Evolutionary conservation across 441 rosid species (phyloP).

Genomic region (Syzygium syzygioides): DNA sequence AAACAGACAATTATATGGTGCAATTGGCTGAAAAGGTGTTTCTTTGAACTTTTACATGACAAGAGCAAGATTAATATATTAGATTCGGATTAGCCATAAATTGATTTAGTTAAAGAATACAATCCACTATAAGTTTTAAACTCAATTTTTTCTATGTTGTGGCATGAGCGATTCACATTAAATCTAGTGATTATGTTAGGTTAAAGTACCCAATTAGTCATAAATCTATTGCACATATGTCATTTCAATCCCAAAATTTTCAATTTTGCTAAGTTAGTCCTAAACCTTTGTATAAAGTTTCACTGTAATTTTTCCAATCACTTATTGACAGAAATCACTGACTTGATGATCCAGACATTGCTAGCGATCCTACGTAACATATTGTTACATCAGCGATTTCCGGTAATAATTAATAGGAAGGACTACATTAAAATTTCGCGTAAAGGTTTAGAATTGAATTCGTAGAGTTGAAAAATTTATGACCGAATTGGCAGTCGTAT

Average conservation of each 20-base stretch:
- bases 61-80: neutral
- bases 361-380: fast-evolving
- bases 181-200: neutral
- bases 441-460: no score
- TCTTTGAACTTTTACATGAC: neutral
- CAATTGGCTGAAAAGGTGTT: neutral
- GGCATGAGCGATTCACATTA: neutral
- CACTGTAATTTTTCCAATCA: fast-evolving
- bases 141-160: neutral
- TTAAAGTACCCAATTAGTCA: neutral
- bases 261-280: neutral
- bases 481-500: neutral
- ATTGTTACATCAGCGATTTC: fast-evolving
- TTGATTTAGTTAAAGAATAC: neutral
- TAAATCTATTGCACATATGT: neutral
- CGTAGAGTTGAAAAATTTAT: no score
- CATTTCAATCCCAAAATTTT: neutral
- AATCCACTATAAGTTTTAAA: neutral
- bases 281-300: fast-evolving
- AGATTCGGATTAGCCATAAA: neutral
- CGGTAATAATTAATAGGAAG: fast-evolving
- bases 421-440: no score
- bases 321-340: fast-evolving
- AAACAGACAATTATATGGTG: neutral
- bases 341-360: fast-evolving